Evolutionary conservation across 2,329 filamentous ascomycete species (phyloP), one percentile per base, ranked within the genome.

Genomic region (Pseudopyrenochaeta lycopersici): DNA sequence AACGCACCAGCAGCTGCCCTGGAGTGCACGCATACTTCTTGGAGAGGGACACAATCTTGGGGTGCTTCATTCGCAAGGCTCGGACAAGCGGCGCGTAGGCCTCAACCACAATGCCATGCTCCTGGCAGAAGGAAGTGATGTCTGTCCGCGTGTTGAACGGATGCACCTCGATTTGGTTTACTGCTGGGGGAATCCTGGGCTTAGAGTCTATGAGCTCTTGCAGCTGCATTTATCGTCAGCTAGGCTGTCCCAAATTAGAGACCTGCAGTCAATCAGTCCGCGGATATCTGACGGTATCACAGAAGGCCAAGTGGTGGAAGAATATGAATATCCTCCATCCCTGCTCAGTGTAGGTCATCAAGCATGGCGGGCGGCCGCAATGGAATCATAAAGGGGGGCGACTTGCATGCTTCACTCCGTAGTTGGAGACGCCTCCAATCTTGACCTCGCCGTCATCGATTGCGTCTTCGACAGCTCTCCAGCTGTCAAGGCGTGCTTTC

Each of bases 91-190:
- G 91, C 6, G 90, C 90, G 62, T 95, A 96, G 0, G 91, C 91
- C 75, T 95, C 87, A 1, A 95, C 82, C 0, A 88, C 77, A 52
- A 95, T 92, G 32, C 80, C 78, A 59, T 93, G 79, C 55, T 84
- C 77, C 51, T 85, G 81, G 67, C 91, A 91, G 63, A 85, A 87
- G 11, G 83, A 80, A 0, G 86, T 83, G 58, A 95, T 92, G 32
- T 82, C 81, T 0, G 80, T 81, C 46, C 88, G 85, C 1, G 89
- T 92, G 72, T 93, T 91, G 83, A 94, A 95, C 0, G 90, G 90
- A 57, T 94, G 90, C 1, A 93, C 84, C 72, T 94, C 73, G 64
- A 93, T 88, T 77, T 95, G 91, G 67, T 94, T 94, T 45, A 94
- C 85, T 1, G 86, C 84, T 0, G 91, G 90, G 9, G 79, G 73